These are phyloP conservation scores for Lentithecium fluviatile DNA, from an alignment of 495 filamentous ascomycete genomes.

Conservation along the genomic window DNA sequence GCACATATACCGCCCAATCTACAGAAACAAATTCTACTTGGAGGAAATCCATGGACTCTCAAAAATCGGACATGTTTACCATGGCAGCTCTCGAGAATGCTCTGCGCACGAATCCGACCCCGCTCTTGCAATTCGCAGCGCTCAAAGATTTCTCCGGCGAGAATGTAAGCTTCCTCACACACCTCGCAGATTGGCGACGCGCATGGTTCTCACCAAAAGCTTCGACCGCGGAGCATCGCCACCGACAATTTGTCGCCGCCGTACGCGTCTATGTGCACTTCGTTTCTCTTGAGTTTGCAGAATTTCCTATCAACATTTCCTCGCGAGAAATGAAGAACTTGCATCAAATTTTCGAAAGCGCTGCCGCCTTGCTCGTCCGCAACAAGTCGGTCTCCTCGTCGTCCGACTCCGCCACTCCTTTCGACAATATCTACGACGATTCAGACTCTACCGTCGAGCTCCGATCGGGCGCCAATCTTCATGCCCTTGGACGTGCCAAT, in stretches of 20 bases:
- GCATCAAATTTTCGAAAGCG: slow-evolving; percentile 51
- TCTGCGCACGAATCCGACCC: slow-evolving; percentile 54
- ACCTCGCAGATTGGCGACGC: slow-evolving; percentile 56
- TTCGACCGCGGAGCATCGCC: slow-evolving; percentile 11
- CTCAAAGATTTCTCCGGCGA: slow-evolving; percentile 65
- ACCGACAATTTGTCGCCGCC: slow-evolving; percentile 34
- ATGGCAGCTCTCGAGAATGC: slow-evolving; percentile 62
- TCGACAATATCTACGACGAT: slow-evolving; percentile 2
- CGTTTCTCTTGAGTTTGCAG: slow-evolving; percentile 54
- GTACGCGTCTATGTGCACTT: slow-evolving; percentile 59
- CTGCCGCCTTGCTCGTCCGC: slow-evolving; percentile 30
- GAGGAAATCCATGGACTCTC: too few species aligned
- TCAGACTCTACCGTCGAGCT: slow-evolving; percentile 14
- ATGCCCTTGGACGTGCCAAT: slow-evolving; percentile 10
- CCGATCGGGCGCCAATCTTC: slow-evolving; percentile 11
- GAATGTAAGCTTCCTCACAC: slow-evolving; percentile 65
- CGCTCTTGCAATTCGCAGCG: slow-evolving; percentile 60
- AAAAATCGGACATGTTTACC: slow-evolving; percentile 49
- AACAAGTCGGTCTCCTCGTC: not conserved
- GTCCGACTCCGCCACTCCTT: slow-evolving; percentile 6
- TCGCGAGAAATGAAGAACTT: slow-evolving; percentile 49
- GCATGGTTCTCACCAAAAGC: slow-evolving; percentile 31
- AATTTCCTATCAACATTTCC: slow-evolving; percentile 65
- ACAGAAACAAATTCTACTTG: slow-evolving; percentile 5
- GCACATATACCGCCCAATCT: slow-evolving; percentile 15